Conservation (phyloP, 1,139 yeast genomes). For the Taiozyma sp. region DNA sequence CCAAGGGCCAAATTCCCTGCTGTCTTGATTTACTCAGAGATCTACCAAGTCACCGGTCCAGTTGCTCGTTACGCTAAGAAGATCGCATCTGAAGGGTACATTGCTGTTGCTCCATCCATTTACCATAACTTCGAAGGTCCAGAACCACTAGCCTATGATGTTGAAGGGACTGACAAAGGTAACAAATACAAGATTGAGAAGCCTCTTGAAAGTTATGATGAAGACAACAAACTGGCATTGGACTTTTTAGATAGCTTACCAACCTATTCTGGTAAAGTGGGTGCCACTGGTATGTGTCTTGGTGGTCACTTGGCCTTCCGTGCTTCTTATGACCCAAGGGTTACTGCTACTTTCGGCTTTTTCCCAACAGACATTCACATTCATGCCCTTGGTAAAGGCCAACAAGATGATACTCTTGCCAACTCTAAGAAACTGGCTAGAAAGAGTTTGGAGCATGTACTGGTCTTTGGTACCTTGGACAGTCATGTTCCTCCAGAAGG, state of each 20-base stretch:
- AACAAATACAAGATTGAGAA: constrained; percentile 63
- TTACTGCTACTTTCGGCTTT: constrained; percentile 67
- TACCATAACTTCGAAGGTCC: constrained; percentile 69
- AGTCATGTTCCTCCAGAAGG: constrained; percentile 81
- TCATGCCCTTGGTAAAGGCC: constrained; percentile 45
- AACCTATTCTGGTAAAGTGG: constrained; percentile 70
- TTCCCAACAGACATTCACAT: constrained; percentile 80
- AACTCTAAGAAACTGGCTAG: constrained; percentile 52
- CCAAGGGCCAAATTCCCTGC: constrained; percentile 79
- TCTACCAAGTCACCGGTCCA: constrained; percentile 74
- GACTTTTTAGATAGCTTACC: constrained; percentile 54
- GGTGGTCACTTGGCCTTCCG: constrained; percentile 84
- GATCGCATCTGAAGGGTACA: constrained; percentile 77
- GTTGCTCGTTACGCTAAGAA: constrained; percentile 73
- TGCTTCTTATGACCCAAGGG: constrained; percentile 61
- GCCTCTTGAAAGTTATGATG: constrained; percentile 71
- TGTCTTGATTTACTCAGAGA: constrained; percentile 74
- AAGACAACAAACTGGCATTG: constrained; percentile 61
- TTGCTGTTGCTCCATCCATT: constrained; percentile 73
- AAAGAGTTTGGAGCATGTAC: constrained; percentile 45
- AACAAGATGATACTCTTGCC: constrained; percentile 58
- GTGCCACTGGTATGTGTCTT: constrained; percentile 84
- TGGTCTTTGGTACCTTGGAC: constrained; percentile 77
- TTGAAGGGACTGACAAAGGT: constrained; percentile 72
- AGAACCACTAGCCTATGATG: constrained; percentile 67